These are phyloP conservation scores for Arthrocladium fulminans DNA, from an alignment of 2,329 filamentous ascomycete species.

Conservation along the genomic window DNA sequence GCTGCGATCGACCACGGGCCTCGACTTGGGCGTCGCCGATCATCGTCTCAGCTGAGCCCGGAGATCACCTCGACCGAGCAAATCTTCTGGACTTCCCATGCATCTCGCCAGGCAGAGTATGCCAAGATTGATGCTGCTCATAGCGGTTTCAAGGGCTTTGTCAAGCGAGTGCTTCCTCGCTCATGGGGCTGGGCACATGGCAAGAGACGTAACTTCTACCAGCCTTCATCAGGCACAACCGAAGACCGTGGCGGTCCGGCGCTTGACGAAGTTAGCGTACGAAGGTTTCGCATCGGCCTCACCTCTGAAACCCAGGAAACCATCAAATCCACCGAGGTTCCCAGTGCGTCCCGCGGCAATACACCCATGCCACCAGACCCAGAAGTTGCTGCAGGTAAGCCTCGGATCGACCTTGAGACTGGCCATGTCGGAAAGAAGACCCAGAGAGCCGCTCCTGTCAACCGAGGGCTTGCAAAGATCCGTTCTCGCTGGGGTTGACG, in stretches of 20 bases:
- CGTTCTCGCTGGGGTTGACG: neutral
- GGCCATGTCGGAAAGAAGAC: neutral
- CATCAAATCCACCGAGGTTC: neutral
- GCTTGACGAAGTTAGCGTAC: neutral
- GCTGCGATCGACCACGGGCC: neutral
- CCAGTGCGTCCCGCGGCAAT: neutral
- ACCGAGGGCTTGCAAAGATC: neutral
- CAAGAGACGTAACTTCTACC: conserved; percentile 27
- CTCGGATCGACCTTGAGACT: neutral
- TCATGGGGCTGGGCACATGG: neutral
- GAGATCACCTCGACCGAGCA: conserved; percentile 7
- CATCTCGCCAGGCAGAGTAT: conserved; percentile 7
- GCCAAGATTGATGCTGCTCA: conserved; percentile 10
- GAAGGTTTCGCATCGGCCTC: conserved; percentile 5
- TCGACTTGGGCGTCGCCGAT: neutral
- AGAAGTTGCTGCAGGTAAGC: neutral
- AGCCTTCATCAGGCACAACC: neutral
- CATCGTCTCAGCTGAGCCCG: conserved; percentile 2
- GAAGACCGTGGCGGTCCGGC: neutral
- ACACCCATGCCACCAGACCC: neutral
- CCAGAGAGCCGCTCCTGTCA: neutral
- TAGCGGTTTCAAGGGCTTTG: conserved; percentile 1
- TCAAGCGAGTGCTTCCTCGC: neutral
- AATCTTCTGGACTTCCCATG: conserved; percentile 6
- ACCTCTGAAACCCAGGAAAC: neutral